Evolutionary conservation across 495 filamentous ascomycete genomes (phyloP).

Genomic region (Amorphotheca resinae): DNA sequence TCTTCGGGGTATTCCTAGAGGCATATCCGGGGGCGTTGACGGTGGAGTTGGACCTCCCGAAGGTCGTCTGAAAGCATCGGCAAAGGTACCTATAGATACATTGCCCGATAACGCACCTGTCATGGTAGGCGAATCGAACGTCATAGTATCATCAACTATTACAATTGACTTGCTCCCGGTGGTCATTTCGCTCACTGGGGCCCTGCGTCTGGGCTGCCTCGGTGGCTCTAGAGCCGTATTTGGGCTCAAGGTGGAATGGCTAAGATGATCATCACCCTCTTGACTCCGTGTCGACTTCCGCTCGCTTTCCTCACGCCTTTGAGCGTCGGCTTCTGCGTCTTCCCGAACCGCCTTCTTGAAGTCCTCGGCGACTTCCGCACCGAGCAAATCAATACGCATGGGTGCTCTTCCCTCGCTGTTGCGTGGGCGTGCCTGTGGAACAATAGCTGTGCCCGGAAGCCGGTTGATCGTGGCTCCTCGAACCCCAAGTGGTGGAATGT

Average conservation of each 20-base stretch:
- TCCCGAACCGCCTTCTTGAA: constrained; percentile 54
- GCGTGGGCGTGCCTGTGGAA: constrained; percentile 33
- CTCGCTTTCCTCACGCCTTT: constrained; percentile 9
- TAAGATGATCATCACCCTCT: constrained; percentile 13
- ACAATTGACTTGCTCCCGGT: constrained; percentile 75
- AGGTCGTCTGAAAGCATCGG: constrained; percentile 32
- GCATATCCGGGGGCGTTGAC: constrained; percentile 35
- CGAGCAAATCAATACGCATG: constrained; percentile 62
- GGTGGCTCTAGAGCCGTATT: constrained; percentile 11
- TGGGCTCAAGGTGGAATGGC: constrained; percentile 16
- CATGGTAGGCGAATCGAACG: constrained; percentile 31
- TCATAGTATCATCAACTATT: constrained; percentile 63
- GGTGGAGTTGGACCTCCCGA: constrained; percentile 37
- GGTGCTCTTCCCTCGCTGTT: constrained; percentile 31
- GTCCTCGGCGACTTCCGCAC: constrained; percentile 63
- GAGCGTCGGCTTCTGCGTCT: constrained; percentile 34
- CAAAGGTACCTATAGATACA: constrained; percentile 35
- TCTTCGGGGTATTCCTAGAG: constrained; percentile 30
- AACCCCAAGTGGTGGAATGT: constrained; percentile 37
- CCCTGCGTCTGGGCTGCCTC: constrained; percentile 2
- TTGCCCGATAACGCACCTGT: constrained; percentile 33
- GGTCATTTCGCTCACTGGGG: constrained; percentile 46
- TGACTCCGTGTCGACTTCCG: constrained; percentile 6
- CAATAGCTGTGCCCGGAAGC: constrained; percentile 40
- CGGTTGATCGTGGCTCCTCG: constrained; percentile 36